Evolutionary conservation across 306 rosid species (phyloP).

Genomic region (Vigna reflexopilosa): DNA sequence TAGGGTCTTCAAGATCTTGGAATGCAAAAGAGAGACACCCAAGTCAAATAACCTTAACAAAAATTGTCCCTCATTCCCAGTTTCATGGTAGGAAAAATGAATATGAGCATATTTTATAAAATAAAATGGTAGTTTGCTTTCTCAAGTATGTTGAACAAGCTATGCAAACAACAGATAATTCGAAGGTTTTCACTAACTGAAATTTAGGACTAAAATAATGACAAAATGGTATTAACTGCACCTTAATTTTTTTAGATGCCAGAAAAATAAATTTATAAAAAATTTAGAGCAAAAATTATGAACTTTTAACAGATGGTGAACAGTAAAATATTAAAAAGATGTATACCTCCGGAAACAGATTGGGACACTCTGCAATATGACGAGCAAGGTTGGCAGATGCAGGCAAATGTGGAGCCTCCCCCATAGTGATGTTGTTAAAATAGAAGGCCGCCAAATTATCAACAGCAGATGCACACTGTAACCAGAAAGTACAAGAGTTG

Average conservation of each 20-base stretch:
- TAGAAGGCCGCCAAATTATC: constrained; percentile 94
- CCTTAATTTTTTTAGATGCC: constrained; percentile 3
- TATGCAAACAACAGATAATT: constrained; percentile 14
- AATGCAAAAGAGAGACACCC: constrained; percentile 44
- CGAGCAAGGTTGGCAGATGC: constrained; percentile 86
- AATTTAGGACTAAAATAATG: constrained; percentile 18
- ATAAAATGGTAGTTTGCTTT: constrained; percentile 22
- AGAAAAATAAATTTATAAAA: constrained; percentile 7
- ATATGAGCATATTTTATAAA: constrained; percentile 10
- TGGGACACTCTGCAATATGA: constrained; percentile 89
- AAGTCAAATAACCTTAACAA: constrained; percentile 33
- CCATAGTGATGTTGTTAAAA: constrained; percentile 93
- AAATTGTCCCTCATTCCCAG: not conserved
- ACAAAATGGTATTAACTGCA: not conserved
- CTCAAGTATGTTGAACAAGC: not conserved
- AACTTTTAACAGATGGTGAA: constrained; percentile 22
- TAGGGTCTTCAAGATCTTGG: constrained; percentile 83
- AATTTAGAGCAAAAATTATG: not conserved
- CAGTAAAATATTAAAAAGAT: constrained; percentile 13
- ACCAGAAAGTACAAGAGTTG: constrained; percentile 40
- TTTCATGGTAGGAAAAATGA: constrained; percentile 14
- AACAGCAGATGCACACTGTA: constrained; percentile 98
- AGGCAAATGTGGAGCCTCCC: constrained; percentile 86
- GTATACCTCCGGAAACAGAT: constrained; percentile 92
- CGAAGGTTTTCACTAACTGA: constrained; percentile 23